Evolutionary conservation across 371 early-diverging fungal species (phyloP).

Genomic region (Rhizopus delemar): DNA sequence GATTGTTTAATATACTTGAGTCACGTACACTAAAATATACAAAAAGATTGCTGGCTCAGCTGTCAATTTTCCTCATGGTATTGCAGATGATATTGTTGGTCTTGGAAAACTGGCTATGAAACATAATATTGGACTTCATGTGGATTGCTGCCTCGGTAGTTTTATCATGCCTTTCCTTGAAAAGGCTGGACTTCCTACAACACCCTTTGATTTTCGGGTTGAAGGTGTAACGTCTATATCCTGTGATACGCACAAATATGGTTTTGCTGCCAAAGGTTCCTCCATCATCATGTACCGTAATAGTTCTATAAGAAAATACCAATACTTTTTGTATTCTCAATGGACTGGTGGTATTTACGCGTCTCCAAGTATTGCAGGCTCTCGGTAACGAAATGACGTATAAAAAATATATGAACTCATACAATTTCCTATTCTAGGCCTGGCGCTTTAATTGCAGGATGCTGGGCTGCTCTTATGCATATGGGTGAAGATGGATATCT

Average conservation of each 20-base stretch:
- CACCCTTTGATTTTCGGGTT: conserved; percentile 87
- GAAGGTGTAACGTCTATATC: conserved; percentile 95
- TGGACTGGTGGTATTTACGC: conserved; percentile 98
- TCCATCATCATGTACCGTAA: conserved; percentile 92
- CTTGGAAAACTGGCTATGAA: conserved; percentile 81
- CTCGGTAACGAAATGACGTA: conserved; percentile 51
- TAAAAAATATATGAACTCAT: neutral
- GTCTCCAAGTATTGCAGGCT: conserved; percentile 91
- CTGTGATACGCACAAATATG: conserved; percentile 96
- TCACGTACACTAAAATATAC: neutral
- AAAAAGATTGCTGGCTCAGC: conserved; percentile 85
- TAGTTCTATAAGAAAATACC: conserved; percentile 79
- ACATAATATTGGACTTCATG: conserved; percentile 85
- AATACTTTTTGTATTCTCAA: conserved; percentile 86
- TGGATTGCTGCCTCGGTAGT: conserved; percentile 96
- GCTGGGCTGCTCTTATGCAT: conserved; percentile 92
- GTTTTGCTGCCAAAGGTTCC: conserved; percentile 96
- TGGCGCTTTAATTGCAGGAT: conserved; percentile 94
- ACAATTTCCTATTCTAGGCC: conserved; percentile 47
- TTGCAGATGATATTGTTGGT: conserved; percentile 86
- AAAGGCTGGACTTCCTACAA: conserved; percentile 85
- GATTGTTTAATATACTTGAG: neutral
- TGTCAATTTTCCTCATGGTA: conserved; percentile 93
- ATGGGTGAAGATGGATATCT: conserved; percentile 90
- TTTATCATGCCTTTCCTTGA: conserved; percentile 94